Base-by-base conservation (phyloP, 1,284 basidiomycete genomes). In the Exobasidium cylindrosporum region DNA sequence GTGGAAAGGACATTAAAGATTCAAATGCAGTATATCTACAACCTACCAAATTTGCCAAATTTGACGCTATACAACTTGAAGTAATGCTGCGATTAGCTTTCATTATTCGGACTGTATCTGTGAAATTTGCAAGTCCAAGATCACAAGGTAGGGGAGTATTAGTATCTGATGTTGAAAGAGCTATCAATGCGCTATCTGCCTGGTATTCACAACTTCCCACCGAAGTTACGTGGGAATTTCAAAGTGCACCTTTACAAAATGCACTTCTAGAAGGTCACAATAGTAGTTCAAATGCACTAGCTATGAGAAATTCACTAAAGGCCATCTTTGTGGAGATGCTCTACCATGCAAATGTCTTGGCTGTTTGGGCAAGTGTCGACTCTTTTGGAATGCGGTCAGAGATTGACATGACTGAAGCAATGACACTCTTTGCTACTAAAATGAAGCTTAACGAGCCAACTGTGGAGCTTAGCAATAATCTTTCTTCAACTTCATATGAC, bases 71-170 rank as follows among this genome's bases (percentile, higher is more conserved):
- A 10, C 40, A 43, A 28, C 40, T 57, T 17, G 56, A 57, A 32
- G 21, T 46, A 4, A 5, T 57, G 35, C 17, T 57, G 13, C 28
- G 56, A 10, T 17, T 57, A 11, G 23, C 40, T 4, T 57, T 57
- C 40, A 57, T 57, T n/a, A 43, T 43, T 6, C 17, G 56, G 14
- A 43, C 56, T 23, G 56, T 57, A 13, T 14, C 31, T 7, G n/a
- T 43, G 11, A 31, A 43, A n/a, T 45, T 26, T 43, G 56, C 46
- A n/a, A 45, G 43, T 11, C 30, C 56, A 4, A 32, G 56, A 21
- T 11, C 56, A 10, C 56, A 57, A 32, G 56, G 56, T 43, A 43
- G 56, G n/a, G 56, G 56, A 11, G 56, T 57, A 1, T 21, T 57
- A 28, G 17, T 29, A 4, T 45, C 31, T 43, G 56, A 57, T 28